Conservation (phyloP, 805 yeast genomes). For the Candida methanosorbosa region DNA sequence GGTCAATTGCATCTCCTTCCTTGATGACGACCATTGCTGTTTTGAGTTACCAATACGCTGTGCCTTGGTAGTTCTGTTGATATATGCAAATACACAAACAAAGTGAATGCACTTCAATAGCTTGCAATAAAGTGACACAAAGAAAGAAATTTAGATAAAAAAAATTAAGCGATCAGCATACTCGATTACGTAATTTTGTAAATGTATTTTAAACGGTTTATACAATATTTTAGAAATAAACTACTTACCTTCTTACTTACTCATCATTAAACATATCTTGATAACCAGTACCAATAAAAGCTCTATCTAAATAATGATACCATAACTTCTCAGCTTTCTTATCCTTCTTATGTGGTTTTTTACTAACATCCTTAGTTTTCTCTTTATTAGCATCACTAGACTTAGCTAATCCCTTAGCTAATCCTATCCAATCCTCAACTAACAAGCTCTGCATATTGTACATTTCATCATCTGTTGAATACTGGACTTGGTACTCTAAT, state of each 20-base stretch:
- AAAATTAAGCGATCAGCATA: not conserved
- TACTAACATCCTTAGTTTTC: constrained; percentile 3
- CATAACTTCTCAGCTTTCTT: constrained; percentile 34
- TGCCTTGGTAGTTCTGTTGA: too few relatives aligned
- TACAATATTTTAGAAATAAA: too few relatives aligned
- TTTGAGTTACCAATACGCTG: too few relatives aligned
- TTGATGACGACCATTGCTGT: too few relatives aligned
- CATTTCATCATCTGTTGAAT: constrained; percentile 55
- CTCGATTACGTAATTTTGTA: too few relatives aligned
- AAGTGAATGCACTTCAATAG: too few relatives aligned
- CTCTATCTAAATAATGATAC: constrained; percentile 46
- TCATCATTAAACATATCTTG: constrained; percentile 31
- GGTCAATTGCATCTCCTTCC: too few relatives aligned
- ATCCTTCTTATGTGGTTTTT: constrained; percentile 1
- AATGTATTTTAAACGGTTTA: too few relatives aligned
- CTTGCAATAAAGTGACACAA: not conserved
- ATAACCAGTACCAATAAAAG: constrained; percentile 60
- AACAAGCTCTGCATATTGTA: constrained; percentile 45
- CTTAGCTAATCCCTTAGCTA: constrained; percentile 45
- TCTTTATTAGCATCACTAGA: constrained; percentile 3
- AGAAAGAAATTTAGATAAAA: not conserved
- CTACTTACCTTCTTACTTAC: too few relatives aligned
- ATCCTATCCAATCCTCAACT: constrained; percentile 53
- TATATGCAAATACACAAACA: too few relatives aligned
- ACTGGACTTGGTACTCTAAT: constrained; percentile 58